Evolutionary conservation across 208 protist species (phyloP), one percentile per base, ranked within the genome.

Genomic region (Leishmania tropica): DNA sequence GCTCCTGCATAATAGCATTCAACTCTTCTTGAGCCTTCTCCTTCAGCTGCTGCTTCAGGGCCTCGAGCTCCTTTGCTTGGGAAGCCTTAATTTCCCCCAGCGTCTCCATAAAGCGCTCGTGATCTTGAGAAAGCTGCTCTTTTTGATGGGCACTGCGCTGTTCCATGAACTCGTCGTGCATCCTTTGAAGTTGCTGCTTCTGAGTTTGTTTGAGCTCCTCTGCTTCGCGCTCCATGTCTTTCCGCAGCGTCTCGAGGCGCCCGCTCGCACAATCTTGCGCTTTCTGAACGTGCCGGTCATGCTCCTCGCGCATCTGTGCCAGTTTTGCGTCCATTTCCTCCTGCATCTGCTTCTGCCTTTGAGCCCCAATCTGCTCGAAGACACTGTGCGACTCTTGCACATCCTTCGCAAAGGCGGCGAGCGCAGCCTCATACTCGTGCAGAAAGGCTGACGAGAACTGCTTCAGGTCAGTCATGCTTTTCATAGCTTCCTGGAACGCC

Each of bases 21-120:
- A 93, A 79, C 80, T 93, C 92, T 37, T 90, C 81, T 68, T 92
- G 88, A 2, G 89, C 89, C 40, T 87, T 85, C 31, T 83, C 72
- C 47, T 87, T 90, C 2, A 93, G 80, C 60, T 92, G 87, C 47
- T 71, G 64, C 71, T 90, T 89, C 35, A 92, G 75, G 35, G 80
- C 76, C 48, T 90, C 86, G 2, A 94, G 68, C 81, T 92, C 88
- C 45, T 86, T 85, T 24, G 68, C 65, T 64, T 92, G 82, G 11
- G 78, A 64, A 11, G 48, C 62, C 24, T 77, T 87, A 8, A 85
- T 81, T 31, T 85, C 85, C 6, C 79, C 79, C 62, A 92, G 74
- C 4, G 75, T 73, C 48, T 87, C 79, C 42, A 79, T 75, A 42
- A 89, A 84, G 13, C 51, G 31, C 24, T 79, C 72, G 47, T 83